A percentile compares a stretch with the other conserved stretches of the same genome.
Evolutionary conservation across 352 stramenopile species (phyloP).

Genomic region (Phytophthora nicotianae): DNA sequence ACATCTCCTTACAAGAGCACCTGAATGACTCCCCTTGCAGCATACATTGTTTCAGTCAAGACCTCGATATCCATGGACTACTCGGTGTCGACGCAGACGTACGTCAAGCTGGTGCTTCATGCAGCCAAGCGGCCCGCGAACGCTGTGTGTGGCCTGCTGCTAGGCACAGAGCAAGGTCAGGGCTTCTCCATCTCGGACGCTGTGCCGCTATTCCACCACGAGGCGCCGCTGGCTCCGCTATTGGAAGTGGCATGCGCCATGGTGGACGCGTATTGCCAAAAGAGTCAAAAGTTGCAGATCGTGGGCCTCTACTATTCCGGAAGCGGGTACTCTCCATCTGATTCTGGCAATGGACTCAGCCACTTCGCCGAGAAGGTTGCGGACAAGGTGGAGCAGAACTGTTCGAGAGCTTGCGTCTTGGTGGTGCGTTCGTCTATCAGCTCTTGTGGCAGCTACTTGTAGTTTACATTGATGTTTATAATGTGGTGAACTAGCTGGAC

Average conservation of each 20-base stretch:
- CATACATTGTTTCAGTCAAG: constrained; percentile 24
- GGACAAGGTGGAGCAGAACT: constrained; percentile 70
- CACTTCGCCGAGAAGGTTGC: constrained; percentile 69
- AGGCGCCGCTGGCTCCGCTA: constrained; percentile 65
- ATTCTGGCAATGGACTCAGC: constrained; percentile 44
- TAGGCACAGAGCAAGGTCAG: constrained; percentile 55
- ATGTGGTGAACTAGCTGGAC: too few species aligned
- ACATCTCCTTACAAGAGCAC: constrained; percentile 5
- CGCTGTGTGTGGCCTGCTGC: constrained; percentile 58
- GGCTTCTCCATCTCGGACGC: constrained; percentile 60
- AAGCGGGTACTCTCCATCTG: constrained; percentile 36
- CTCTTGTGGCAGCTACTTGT: constrained; percentile 5
- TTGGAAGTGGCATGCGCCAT: constrained; percentile 71
- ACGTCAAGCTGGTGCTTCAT: constrained; percentile 82
- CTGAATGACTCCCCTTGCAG: not conserved
- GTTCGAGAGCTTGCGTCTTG: constrained; percentile 71
- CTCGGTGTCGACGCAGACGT: constrained; percentile 59
- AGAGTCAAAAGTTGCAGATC: constrained; percentile 55
- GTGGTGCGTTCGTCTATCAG: constrained; percentile 36
- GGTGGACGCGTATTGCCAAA: constrained; percentile 61
- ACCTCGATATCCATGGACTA: constrained; percentile 46
- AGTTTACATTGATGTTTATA: too few species aligned
- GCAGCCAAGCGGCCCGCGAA: constrained; percentile 59
- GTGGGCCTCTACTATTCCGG: constrained; percentile 70
- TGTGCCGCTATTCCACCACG: constrained; percentile 84